A percentile compares a stretch with the other conserved stretches of the same genome.
These are phyloP conservation scores for Xylaria sp. DNA, from an alignment of 2,329 filamentous ascomycete genomes.

Conservation along the genomic window DNA sequence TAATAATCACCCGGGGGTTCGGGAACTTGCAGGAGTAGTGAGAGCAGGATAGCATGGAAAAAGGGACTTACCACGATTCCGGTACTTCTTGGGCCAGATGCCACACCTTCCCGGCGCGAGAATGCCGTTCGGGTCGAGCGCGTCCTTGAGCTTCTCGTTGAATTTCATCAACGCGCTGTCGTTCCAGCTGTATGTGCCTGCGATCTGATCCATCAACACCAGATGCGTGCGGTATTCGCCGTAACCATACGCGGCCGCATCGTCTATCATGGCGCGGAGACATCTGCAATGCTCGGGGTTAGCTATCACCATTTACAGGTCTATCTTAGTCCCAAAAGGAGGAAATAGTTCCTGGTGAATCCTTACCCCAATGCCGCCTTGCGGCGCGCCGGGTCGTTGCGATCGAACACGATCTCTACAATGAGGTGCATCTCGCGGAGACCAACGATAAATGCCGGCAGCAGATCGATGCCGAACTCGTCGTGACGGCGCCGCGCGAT, in stretches of 20 bases:
- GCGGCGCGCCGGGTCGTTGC: conserved; percentile 41
- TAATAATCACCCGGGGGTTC: too few species aligned
- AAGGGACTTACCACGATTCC: conserved; percentile 40
- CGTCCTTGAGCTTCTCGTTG: conserved; percentile 55
- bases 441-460: conserved; percentile 55
- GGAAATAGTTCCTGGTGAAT: too few species aligned
- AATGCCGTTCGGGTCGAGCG: conserved; percentile 54
- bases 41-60: too few species aligned
- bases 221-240: conserved; percentile 59
- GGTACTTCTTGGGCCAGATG: conserved; percentile 50
- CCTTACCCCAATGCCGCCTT: conserved; percentile 38
- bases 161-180: conserved; percentile 54
- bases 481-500: conserved; percentile 50
- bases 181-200: conserved; percentile 56
- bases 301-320: too few species aligned
- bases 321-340: too few species aligned
- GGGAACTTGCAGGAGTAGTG: too few species aligned
- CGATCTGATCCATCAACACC: conserved; percentile 57
- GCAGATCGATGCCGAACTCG: conserved; percentile 53
- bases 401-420: conserved; percentile 51
- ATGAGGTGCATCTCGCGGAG: conserved; percentile 57
- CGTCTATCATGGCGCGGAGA: conserved; percentile 50
- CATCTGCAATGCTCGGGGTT: conserved; percentile 26
- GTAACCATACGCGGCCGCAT: conserved; percentile 53
- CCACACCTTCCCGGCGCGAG: conserved; percentile 49